Evolutionary conservation across 352 stramenopile species (phyloP), one percentile per base, ranked within the genome.

Genomic region (Globisporangium abappressorium): DNA sequence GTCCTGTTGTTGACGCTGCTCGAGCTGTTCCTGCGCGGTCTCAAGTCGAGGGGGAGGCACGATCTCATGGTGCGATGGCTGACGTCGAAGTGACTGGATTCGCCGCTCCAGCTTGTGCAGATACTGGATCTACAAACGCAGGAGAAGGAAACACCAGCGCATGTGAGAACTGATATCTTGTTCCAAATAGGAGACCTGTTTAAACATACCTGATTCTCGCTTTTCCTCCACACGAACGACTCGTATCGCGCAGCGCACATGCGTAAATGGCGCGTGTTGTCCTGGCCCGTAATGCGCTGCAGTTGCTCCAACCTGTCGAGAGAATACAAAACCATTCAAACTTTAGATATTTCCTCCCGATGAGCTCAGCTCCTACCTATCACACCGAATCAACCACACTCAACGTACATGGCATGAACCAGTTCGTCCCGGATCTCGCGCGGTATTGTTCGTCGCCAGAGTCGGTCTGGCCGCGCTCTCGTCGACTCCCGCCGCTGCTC

Each of bases 141-240:
- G 20, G 20, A 64, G 30, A 33, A 64, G 33, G 30, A 6, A 28
- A 59, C 5, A 46, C 7, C 61, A 34, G 30, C 36, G 24, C 12
- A 64, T 49, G 34, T 49, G n/a, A 43, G 46, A 24, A 28, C 15
- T 20, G 18, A 24, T 28, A 30, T 57, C 20, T 38, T 12, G 15
- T 15, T 12, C 8, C 8, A 9, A 34, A 12, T 22, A 57, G 7
- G 18, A 28, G 14, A 64, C 0, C 26, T 26, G 7, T 2, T 28
- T n/a, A 26, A 24, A 43, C 73, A 33, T 30, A 92, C 77, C 62
- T 89, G 77, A 54, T 82, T 89, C 2, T 73, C 76, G 56, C 81
- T 89, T 60, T 82, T 89, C 65, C 88, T 81, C 84, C 81, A 90
- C 28, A 90, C 84, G 34, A 86, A 83, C 62, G 80, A 87, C 67